These are phyloP conservation scores for Craterostigma plantagineum DNA, from an alignment of 257 asterid species.

Conservation along the genomic window DNA sequence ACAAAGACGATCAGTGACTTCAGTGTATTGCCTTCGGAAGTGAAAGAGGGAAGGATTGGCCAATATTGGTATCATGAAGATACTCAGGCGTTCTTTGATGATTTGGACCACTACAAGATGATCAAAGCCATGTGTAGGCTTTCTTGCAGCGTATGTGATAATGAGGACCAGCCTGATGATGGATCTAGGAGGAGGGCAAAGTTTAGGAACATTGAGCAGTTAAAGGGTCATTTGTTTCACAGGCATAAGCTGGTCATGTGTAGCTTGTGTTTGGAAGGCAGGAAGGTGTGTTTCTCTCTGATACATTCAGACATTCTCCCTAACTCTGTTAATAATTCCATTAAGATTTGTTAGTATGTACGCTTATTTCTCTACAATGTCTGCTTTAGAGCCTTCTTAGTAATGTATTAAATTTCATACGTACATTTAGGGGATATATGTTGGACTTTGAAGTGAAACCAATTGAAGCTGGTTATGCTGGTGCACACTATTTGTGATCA, in stretches of 20 bases:
- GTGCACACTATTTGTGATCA: no score
- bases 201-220: constrained; percentile 76
- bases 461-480: no score
- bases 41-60: constrained; percentile 63
- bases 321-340: not conserved
- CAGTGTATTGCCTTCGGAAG: constrained; percentile 42
- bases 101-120: constrained; percentile 86
- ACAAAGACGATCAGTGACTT: constrained; percentile 55
- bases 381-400: no score
- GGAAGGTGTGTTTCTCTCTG: constrained; percentile 39
- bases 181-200: constrained; percentile 39
- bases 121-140: constrained; percentile 96
- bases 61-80: constrained; percentile 86
- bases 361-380: no score
- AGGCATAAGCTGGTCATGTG: constrained; percentile 77
- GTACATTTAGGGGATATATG: no score
- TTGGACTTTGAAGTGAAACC: no score
- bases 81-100: constrained; percentile 83
- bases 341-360: no score
- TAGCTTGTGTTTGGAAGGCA: constrained; percentile 92
- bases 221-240: constrained; percentile 74
- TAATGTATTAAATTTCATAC: no score
- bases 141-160: constrained; percentile 79
- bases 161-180: constrained; percentile 30
- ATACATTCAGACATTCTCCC: not conserved